A percentile compares a stretch with the other conserved stretches of the same genome.
phyloP scores from a whole-genome alignment of 2,329 filamentous ascomycete genomes.

The Penicillium palitans region DNA sequence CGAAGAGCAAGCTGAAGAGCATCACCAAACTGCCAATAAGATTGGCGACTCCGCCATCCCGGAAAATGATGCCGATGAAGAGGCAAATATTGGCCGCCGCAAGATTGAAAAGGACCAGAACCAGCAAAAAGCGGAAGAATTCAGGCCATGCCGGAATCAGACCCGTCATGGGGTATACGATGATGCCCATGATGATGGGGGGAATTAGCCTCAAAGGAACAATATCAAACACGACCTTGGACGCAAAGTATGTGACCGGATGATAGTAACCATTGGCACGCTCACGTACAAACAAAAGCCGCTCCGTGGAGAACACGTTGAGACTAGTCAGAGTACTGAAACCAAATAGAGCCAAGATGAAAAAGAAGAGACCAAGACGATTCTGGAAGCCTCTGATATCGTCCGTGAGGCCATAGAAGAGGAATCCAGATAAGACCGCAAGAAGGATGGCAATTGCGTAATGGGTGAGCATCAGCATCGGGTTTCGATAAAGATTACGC shows the following conservation, averaged over 20 bases:
- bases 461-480: conserved; percentile 96
- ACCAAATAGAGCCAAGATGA: conserved; percentile 90
- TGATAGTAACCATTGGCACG: conserved; percentile 96
- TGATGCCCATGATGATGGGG: conserved; percentile 90
- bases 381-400: conserved; percentile 99
- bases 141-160: conserved; percentile 77
- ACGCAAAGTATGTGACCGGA: conserved; percentile 87
- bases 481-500: conserved; percentile 96
- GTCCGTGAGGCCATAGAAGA: conserved; percentile 95
- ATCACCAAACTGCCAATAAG: conserved; percentile 93
- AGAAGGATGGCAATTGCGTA: conserved; percentile 96
- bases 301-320: conserved; percentile 88
- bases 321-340: conserved; percentile 95
- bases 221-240: conserved; percentile 98
- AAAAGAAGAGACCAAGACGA: conserved; percentile 94
- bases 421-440: conserved; percentile 87
- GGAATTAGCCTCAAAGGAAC: conserved; percentile 91
- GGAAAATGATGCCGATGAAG: conserved; percentile 94
- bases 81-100: conserved; percentile 91
- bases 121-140: conserved; percentile 88
- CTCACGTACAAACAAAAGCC: conserved; percentile 87
- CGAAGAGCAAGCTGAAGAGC: conserved; percentile 94
- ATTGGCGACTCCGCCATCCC: conserved; percentile 87
- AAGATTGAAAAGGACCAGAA: conserved; percentile 92
- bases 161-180: conserved; percentile 97